Percentiles rank a stretch among this genome's conserved stretches.
These are phyloP conservation scores for Leccinum olivaceoglutinosum DNA, from an alignment of 1,284 basidiomycete species.

Conservation along the genomic window DNA sequence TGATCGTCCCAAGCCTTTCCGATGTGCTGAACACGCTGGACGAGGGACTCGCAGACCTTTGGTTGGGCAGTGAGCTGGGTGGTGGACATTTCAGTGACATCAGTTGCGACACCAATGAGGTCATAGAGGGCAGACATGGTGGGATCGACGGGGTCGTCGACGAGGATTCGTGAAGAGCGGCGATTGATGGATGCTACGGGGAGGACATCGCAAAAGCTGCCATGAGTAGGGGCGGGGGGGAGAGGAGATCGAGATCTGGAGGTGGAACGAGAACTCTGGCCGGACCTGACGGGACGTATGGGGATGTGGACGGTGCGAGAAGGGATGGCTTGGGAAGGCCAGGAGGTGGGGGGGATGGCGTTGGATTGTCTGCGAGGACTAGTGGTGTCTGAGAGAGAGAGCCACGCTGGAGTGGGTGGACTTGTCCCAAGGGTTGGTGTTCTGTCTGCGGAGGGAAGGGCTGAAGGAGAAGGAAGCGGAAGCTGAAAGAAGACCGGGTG, in stretches of 20 bases:
- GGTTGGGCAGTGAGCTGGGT: conserved; percentile 81
- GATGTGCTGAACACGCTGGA: conserved; percentile 86
- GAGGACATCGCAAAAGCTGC: conserved; percentile 56
- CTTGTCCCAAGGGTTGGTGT: conserved; percentile 61
- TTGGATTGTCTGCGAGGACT: conserved; percentile 59
- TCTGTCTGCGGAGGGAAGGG: conserved; percentile 64
- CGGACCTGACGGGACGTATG: conserved; percentile 61
- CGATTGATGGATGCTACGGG: conserved; percentile 53
- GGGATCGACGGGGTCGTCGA: conserved; percentile 81
- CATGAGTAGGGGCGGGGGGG: conserved; percentile 64
- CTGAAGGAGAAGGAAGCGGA: conserved; percentile 54
- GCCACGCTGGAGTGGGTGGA: conserved; percentile 41
- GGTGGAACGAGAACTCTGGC: conserved; percentile 88
- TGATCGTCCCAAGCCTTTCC: conserved; percentile 96
- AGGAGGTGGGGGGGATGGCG: conserved; percentile 44
- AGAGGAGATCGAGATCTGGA: conserved; percentile 94
- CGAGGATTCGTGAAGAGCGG: conserved; percentile 66
- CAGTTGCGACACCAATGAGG: conserved; percentile 91
- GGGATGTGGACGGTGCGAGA: conserved; percentile 77
- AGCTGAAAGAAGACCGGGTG: conserved; percentile 51
- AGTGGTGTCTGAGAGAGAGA: conserved; percentile 51
- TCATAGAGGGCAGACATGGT: conserved; percentile 90
- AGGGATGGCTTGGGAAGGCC: conserved; percentile 46
- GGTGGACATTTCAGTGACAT: conserved; percentile 88
- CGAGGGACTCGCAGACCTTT: conserved; percentile 81